Conservation (phyloP, 768 basidiomycete species). For the Lactarius akahatsu region DNA sequence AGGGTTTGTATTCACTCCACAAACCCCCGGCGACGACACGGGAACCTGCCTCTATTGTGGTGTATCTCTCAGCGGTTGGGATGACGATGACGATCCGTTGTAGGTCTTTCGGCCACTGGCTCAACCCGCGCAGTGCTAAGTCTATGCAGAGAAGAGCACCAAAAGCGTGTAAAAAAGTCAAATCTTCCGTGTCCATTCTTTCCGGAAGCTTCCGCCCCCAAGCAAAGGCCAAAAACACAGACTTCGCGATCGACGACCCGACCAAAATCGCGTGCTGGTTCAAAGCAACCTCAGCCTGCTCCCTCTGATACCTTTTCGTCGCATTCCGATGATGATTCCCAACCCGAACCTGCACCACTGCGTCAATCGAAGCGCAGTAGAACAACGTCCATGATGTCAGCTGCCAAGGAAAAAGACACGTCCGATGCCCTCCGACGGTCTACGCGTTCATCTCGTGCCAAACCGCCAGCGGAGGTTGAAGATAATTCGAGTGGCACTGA, state of each 20-base stretch:
- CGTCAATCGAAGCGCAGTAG: slow-evolving; percentile 21
- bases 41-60: slow-evolving; percentile 87
- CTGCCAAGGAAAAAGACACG: slow-evolving; percentile 13
- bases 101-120: slow-evolving; percentile 43
- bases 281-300: slow-evolving; percentile 18
- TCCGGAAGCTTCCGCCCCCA: slow-evolving; percentile 21
- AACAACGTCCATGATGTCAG: slow-evolving; percentile 13
- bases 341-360: slow-evolving; percentile 16
- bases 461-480: slow-evolving; percentile 15
- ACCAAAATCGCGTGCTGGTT: slow-evolving; percentile 26
- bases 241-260: slow-evolving; percentile 35
- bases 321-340: slow-evolving; percentile 24
- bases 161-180: slow-evolving; percentile 57
- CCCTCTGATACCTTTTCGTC: slow-evolving; percentile 20
- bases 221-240: slow-evolving; percentile 31
- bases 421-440: slow-evolving; percentile 28
- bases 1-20: slow-evolving; percentile 81
- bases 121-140: slow-evolving; percentile 15
- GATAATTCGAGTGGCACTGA: slow-evolving; percentile 35
- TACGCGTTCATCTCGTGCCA: slow-evolving; percentile 27
- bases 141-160: slow-evolving; percentile 65
- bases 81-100: slow-evolving; percentile 83
- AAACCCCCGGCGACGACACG: slow-evolving; percentile 67
- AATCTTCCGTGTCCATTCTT: slow-evolving; percentile 47
- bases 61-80: slow-evolving; percentile 82